Conservation (phyloP, 371 early-diverging fungal species). For the Mortierella sp. region DNA sequence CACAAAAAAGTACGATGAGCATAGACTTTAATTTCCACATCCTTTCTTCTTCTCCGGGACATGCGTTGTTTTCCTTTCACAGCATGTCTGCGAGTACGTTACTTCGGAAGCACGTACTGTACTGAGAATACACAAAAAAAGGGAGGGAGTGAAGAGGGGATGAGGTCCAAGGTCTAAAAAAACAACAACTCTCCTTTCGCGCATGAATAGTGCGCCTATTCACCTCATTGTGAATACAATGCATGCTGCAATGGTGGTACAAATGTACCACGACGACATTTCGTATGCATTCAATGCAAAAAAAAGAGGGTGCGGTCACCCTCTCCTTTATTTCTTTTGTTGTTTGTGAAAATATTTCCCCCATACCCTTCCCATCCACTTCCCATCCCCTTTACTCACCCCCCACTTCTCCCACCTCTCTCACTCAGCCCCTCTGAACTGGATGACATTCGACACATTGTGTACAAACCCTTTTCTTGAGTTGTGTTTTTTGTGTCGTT, state of each 20-base stretch:
- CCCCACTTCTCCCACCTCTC: not conserved
- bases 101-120: not conserved
- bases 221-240: no score
- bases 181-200: not conserved
- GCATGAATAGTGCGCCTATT: constrained; percentile 1
- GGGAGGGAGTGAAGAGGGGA: not conserved
- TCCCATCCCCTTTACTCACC: not conserved
- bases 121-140: not conserved
- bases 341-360: no score
- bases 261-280: not conserved
- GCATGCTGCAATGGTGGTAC: constrained; percentile 6
- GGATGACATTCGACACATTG: not conserved
- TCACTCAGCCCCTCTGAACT: not conserved
- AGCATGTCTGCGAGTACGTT: not conserved
- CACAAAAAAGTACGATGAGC: not conserved
- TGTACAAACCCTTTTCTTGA: not conserved
- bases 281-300: not conserved
- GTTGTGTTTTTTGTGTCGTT: not conserved
- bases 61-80: not conserved
- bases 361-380: not conserved
- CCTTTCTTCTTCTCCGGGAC: not conserved
- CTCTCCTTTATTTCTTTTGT: not conserved
- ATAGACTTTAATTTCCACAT: not conserved
- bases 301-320: not conserved
- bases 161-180: no score